Base-by-base conservation (phyloP, 2,329 filamentous ascomycete genomes). In the Colletotrichum gigasporum region DNA sequence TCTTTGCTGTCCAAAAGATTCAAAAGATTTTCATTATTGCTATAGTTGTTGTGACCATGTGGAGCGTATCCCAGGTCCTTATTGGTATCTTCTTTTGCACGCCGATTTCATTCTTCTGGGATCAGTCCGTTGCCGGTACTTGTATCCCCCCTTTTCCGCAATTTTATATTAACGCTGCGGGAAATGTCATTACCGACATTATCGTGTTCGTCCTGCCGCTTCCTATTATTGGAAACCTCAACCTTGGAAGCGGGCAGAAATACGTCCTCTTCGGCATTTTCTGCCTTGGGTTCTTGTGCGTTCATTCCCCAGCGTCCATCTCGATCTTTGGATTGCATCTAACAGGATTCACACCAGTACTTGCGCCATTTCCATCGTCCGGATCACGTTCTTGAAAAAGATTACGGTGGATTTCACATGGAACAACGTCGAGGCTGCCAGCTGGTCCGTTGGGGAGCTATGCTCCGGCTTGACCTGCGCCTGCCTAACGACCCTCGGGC, bases 1-100 rank as follows among this genome's bases (percentile, higher is more conserved):
- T 78, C 9, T 73, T 73, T 6, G 66, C 67, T 4, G 55, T 78
- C n/a, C 69, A 71, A n/a, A 68, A 69, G n/a, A 68, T 71, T 60
- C 67, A 68, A 16, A 68, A 55, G 16, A 39, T 74, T 42, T 74
- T 73, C 42, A 60, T 72, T 42, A 47, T 51, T 20, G 67, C 71
- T 22, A 71, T 71, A 39, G 28, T 74, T n/a, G 12, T 74, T 10
- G 67, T 75, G 22, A 65, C 68, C 5, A 54, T 53, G 12, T 75
- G 73, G 73, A 69, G 70, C 12, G 28, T 72, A 9, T 69, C 69
- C 2, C 72, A 75, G 34, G 34, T 75, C n/a, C 30, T 75, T 8
- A 37, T 72, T 14, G 59, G 64, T 16, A 65, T 71, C 18, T 69
- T 74, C 35, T 60, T 65, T n/a, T 75, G 73, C 55, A 39, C 68